phyloP scores from a whole-genome alignment of 345 rosid species.

The Eucalyptus sideroxylon region DNA sequence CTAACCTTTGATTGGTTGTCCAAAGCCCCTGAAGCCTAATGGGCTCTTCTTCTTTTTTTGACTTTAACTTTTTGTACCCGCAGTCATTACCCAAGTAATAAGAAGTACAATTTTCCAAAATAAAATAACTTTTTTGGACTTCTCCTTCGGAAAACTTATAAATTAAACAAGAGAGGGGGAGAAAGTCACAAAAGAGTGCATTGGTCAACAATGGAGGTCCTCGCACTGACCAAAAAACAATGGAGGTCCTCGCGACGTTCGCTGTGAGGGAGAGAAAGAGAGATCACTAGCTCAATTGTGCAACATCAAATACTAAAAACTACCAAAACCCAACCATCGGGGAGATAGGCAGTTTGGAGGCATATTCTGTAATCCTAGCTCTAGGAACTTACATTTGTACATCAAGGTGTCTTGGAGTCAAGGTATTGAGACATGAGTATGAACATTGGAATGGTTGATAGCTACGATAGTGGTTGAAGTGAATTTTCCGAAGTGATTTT shows the following conservation, averaged over 20 bases:
- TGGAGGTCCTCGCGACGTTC: fast-evolving
- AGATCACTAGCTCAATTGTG: not conserved
- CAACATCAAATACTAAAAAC: not conserved
- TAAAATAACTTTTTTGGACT: not conserved
- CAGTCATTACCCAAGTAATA: no score
- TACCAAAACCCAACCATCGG: not conserved
- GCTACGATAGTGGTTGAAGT: no score
- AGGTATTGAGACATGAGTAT: not conserved
- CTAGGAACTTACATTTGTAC: not conserved
- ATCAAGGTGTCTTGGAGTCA: not conserved
- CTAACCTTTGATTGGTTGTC: no score
- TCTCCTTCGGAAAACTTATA: not conserved
- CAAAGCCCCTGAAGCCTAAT: no score
- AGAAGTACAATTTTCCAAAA: no score
- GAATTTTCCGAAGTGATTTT: not conserved
- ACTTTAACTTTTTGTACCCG: fast-evolving
- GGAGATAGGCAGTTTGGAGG: not conserved
- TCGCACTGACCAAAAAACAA: fast-evolving
- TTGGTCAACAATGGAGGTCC: not conserved
- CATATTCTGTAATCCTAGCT: fast-evolving
- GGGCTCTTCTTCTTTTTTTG: fast-evolving
- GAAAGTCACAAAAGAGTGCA: not conserved
- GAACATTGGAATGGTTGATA: not conserved
- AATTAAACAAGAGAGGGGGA: not conserved
- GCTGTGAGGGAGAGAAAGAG: not conserved